Conservation (phyloP, 176 grass and related monocot genomes). For the Elaeis guineensis region DNA sequence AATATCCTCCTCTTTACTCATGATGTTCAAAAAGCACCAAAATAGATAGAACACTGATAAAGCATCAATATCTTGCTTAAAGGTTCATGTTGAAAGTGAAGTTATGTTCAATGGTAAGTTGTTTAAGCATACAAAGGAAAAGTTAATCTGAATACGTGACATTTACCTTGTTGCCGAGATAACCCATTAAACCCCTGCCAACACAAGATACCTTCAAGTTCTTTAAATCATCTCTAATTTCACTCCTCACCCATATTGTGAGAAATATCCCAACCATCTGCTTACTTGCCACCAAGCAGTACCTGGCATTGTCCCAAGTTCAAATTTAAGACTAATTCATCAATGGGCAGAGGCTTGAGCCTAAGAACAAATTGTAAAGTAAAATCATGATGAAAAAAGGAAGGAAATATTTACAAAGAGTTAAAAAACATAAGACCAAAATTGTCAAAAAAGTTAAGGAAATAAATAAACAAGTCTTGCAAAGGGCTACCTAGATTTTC, state of each 20-base stretch:
- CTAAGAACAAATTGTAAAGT: no score
- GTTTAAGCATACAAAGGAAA: not conserved
- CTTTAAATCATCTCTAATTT: conserved; percentile 78
- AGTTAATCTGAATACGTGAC: not conserved
- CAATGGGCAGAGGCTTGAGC: no score
- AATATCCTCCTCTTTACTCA: not conserved
- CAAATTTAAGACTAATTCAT: conserved; percentile 13
- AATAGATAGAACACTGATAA: no score
- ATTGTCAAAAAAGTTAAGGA: not conserved
- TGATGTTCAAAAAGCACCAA: not conserved
- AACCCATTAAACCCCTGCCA: conserved; percentile 93
- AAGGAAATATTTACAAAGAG: no score
- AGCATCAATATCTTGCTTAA: no score
- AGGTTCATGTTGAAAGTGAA: no score
- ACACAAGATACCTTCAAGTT: conserved; percentile 96
- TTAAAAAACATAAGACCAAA: no score
- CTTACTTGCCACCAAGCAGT: conserved; percentile 89
- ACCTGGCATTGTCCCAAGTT: conserved; percentile 32
- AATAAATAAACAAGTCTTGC: not conserved
- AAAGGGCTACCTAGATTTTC: conserved; percentile 42
- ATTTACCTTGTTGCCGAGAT: conserved; percentile 89
- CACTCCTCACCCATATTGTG: conserved; percentile 81
- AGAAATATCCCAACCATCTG: conserved; percentile 98
- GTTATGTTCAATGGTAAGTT: not conserved
- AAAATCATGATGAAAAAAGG: no score